Evolutionary conservation across 768 basidiomycete genomes (phyloP).

Genomic region (Trametopsis cervina): DNA sequence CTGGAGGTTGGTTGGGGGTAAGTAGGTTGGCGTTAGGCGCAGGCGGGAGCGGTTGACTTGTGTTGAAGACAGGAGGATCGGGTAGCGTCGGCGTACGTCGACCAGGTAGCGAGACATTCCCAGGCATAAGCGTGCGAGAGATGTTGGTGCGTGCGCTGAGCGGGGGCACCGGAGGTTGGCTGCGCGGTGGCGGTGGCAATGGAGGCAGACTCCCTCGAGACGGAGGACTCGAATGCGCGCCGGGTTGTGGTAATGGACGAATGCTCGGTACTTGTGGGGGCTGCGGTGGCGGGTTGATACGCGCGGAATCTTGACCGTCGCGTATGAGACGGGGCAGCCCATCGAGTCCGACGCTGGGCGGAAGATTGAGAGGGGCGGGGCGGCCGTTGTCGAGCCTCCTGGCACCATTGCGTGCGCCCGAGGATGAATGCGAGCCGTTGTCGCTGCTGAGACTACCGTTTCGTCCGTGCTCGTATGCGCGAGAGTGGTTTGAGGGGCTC

Average conservation of each 20-base stretch:
- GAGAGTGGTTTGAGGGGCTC: conserved; percentile 18
- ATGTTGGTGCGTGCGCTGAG: conserved; percentile 22
- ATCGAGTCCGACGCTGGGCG: conserved; percentile 40
- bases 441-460: conserved; percentile 17
- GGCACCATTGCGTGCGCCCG: conserved; percentile 23
- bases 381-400: conserved; percentile 55
- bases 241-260: conserved; percentile 45
- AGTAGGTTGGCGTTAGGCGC: conserved; percentile 24
- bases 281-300: conserved; percentile 20
- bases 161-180: conserved; percentile 41
- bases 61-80: conserved; percentile 35
- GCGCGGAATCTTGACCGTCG: conserved; percentile 50
- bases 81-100: conserved; percentile 53
- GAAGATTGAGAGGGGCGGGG: conserved; percentile 79
- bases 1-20: conserved; percentile 18
- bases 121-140: conserved; percentile 19
- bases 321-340: conserved; percentile 72
- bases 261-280: conserved; percentile 15
- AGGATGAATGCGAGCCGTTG: conserved; percentile 18
- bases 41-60: conserved; percentile 28
- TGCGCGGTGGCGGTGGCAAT: conserved; percentile 61
- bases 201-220: conserved; percentile 51
- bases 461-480: conserved; percentile 16
- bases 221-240: conserved; percentile 21
- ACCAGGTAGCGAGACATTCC: conserved; percentile 20